Conservation (phyloP, 106 monocot genomes). For the Iris macrosiphon region DNA sequence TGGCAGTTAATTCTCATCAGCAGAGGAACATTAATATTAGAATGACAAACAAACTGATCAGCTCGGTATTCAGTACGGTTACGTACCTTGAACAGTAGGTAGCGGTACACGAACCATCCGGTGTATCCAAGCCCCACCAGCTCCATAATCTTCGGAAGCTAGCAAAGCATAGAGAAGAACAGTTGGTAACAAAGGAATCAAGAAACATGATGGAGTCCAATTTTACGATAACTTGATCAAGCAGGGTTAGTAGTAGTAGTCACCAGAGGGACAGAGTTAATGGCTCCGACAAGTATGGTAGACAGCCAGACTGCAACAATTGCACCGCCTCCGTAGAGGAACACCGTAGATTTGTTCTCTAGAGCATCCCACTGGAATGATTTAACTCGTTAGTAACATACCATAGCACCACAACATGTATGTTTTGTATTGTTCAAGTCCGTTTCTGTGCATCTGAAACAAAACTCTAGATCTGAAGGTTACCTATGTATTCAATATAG, state of each 20-base stretch:
- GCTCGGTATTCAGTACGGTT: not conserved
- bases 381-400: no score
- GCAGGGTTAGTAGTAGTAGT: not conserved
- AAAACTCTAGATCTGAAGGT: no score
- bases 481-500: no score
- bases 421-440: no score
- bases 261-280: slow-evolving; percentile 96
- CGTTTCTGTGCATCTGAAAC: no score
- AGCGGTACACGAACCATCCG: slow-evolving; percentile 95
- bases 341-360: slow-evolving; percentile 86
- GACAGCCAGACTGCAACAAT: slow-evolving; percentile 89
- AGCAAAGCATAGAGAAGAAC: slow-evolving; percentile 1
- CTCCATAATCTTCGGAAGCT: slow-evolving; percentile 95
- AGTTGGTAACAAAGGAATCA: not conserved
- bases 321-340: slow-evolving; percentile 93
- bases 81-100: slow-evolving; percentile 95
- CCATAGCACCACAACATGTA: no score
- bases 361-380: slow-evolving; percentile 85
- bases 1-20: slow-evolving; percentile 2
- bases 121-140: slow-evolving; percentile 92
- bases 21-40: not conserved
- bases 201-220: no score
- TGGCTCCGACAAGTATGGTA: slow-evolving; percentile 73
- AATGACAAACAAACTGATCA: not conserved
- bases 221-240: no score